These are phyloP conservation scores for Dictyostelium firmibasis DNA, from an alignment of 78 protist species.

Conservation along the genomic window DNA sequence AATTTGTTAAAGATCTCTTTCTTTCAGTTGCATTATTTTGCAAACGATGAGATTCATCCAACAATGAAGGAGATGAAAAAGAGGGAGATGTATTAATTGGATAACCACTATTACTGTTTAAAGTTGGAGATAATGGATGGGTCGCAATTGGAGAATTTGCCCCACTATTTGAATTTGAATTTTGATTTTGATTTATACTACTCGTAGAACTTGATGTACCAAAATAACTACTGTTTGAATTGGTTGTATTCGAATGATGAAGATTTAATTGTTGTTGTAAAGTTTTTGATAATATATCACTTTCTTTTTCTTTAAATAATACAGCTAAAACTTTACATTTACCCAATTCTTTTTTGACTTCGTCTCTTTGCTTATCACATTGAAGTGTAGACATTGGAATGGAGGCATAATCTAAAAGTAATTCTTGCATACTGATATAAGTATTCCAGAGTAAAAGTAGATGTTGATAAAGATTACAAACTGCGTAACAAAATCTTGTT, in stretches of 20 bases:
- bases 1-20: slow-evolving; percentile 36
- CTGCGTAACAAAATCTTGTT: slow-evolving; percentile 43
- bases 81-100: slow-evolving; percentile 52
- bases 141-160: background rate
- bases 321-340: slow-evolving; percentile 74
- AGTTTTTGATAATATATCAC: slow-evolving; percentile 7
- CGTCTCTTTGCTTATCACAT: slow-evolving; percentile 54
- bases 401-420: slow-evolving; percentile 19
- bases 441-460: slow-evolving; percentile 39
- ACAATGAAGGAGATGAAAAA: slow-evolving; percentile 39
- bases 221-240: background rate
- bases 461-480: slow-evolving; percentile 69
- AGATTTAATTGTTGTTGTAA: slow-evolving; percentile 18
- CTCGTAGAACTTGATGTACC: background rate
- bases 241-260: background rate
- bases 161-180: background rate
- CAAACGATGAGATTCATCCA: slow-evolving; percentile 55
- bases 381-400: slow-evolving; percentile 3
- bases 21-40: slow-evolving; percentile 1
- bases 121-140: slow-evolving; percentile 12
- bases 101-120: background rate
- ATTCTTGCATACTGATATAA: slow-evolving; percentile 29
- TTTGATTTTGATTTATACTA: background rate
- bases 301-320: slow-evolving; percentile 63
- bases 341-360: slow-evolving; percentile 54